Evolutionary conservation across 2,329 filamentous ascomycete species (phyloP), one percentile per base, ranked within the genome.

Genomic region (Tolypocladium tundrense): DNA sequence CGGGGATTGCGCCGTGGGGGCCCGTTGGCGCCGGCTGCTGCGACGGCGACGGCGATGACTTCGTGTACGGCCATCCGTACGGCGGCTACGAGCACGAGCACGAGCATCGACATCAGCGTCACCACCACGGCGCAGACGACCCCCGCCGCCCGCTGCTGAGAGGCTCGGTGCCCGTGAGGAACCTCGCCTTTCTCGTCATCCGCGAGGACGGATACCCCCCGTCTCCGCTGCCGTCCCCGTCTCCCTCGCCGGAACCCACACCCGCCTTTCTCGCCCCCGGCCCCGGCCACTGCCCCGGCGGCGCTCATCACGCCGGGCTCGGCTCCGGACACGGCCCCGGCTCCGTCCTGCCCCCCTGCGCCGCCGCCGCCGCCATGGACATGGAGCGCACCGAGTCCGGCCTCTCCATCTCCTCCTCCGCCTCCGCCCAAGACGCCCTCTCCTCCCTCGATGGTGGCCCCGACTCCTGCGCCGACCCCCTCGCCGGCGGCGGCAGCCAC

Each of bases 341-440:
- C 55, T 8, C 59, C 60, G 57, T 62, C 64, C 64, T 60, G 5
- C 33, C 55, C 27, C 21, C 40, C 19, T 21, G 42, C 13, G 40
- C 58, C 37, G 56, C 63, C 58, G 60, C 27, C 27, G 27, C 60
- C 50, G 56, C 62, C 40, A 13, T 43, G 10, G 61, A 68, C 35
- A 75, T 80, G 72, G 79, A 81, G 62, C 72, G 77, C 35, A 81
- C 79, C 35, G 73, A 73, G 43, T 80, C 78, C 0, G 78, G 79
- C 24, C 69, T 77, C 21, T 77, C 77, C 54, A 79, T 81, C 57
- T 73, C 73, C 13, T 73, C 75, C 11, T 73, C 77, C 56, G 69
- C 69, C 19, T 61, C 64, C 1, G 68, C 69, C 8, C 58, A 59
- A 35, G 54, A 63, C 5, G 69, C 71, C 33, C 66, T 69, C 48